Evolutionary conservation across 2,329 filamentous ascomycete genomes (phyloP).

Genomic region (Thermothelomyces thermophilus): DNA sequence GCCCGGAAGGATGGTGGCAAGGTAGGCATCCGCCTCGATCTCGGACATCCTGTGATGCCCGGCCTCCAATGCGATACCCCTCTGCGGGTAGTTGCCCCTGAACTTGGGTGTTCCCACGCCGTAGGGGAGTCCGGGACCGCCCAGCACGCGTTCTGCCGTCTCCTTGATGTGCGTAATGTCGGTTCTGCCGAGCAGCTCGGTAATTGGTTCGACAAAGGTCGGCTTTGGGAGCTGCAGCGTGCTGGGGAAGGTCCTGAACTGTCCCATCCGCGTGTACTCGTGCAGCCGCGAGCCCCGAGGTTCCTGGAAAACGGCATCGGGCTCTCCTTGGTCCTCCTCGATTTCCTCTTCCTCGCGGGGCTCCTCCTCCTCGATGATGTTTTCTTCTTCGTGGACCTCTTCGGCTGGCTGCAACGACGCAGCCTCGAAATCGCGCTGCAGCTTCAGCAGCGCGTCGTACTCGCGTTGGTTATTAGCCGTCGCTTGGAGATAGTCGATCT

Average conservation of each 20-base stretch:
- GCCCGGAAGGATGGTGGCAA: conserved; percentile 63
- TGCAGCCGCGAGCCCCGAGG: conserved; percentile 53
- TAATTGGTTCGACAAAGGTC: conserved; percentile 64
- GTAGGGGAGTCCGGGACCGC: conserved; percentile 67
- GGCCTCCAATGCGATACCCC: conserved; percentile 57
- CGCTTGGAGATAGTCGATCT: conserved; percentile 39
- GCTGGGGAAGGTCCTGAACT: conserved; percentile 64
- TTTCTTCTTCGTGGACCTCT: conserved; percentile 30
- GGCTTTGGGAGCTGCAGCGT: conserved; percentile 69
- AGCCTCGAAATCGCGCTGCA: conserved; percentile 51
- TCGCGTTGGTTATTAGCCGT: conserved; percentile 49
- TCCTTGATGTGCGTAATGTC: conserved; percentile 69
- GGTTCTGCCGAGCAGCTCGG: conserved; percentile 58
- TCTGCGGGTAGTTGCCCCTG: conserved; percentile 53
- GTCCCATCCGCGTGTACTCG: conserved; percentile 65
- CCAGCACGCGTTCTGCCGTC: conserved; percentile 67
- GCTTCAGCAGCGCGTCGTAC: conserved; percentile 47
- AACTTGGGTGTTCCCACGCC: conserved; percentile 64
- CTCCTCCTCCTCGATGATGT: conserved; percentile 27
- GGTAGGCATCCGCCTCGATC: conserved; percentile 68
- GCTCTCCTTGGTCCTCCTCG: conserved; percentile 30
- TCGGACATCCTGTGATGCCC: conserved; percentile 61
- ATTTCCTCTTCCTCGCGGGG: conserved; percentile 32
- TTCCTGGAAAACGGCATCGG: conserved; percentile 27
- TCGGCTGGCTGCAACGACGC: conserved; percentile 31